phyloP scores from a whole-genome alignment of 805 yeast genomes.

The Yarrowia yakushimensis region DNA sequence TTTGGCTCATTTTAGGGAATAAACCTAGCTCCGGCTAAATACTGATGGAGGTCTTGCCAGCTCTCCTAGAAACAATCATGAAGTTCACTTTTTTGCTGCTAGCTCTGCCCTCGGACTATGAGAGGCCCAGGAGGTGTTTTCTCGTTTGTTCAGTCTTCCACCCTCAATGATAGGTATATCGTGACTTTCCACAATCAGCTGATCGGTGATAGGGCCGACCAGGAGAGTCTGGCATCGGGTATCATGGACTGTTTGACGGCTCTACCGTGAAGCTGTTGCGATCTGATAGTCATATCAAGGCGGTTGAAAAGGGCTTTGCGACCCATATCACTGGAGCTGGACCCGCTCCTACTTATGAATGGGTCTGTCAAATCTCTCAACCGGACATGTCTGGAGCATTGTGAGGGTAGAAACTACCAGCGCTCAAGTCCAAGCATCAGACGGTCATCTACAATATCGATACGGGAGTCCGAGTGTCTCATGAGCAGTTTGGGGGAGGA shows the following conservation, averaged over 20 bases:
- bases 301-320: not conserved
- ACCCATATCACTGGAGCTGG: not conserved
- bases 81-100: not conserved
- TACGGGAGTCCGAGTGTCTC: constrained; percentile 51
- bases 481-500: constrained; percentile 54
- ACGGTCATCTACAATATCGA: constrained; percentile 50
- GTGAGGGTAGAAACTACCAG: constrained; percentile 44
- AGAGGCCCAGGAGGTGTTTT: constrained; percentile 4
- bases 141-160: not conserved
- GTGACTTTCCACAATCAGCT: constrained; percentile 3
- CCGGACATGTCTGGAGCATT: constrained; percentile 44
- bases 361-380: constrained; percentile 93
- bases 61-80: not conserved
- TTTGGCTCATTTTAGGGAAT: not conserved
- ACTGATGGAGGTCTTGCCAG: not conserved
- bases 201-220: not conserved
- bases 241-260: constrained; percentile 7
- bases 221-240: constrained; percentile 27
- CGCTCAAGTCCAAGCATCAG: constrained; percentile 46
- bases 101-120: constrained; percentile 13
- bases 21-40: not conserved
- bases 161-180: not conserved
- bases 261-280: not conserved
- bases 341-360: constrained; percentile 33
- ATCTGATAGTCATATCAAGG: not conserved